A percentile compares a stretch with the other conserved stretches of the same genome.
Evolutionary conservation across 2,329 filamentous ascomycete genomes (phyloP).

Genomic region (Sphaerulina vaccinii): DNA sequence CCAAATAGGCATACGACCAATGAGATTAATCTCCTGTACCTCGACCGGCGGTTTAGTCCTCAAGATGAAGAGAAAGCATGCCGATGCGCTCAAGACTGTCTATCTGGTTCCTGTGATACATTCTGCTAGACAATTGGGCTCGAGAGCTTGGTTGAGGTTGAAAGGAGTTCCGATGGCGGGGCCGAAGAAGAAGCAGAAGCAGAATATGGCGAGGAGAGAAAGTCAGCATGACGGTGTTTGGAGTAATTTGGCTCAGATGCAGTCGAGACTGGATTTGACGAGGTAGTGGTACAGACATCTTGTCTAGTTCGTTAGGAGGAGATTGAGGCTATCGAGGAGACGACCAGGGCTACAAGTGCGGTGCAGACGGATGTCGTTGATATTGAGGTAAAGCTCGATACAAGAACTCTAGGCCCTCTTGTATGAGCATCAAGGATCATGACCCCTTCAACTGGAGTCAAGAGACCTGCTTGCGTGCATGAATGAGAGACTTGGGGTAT

Average conservation of each 20-base stretch:
- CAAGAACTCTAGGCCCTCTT: too few relatives aligned
- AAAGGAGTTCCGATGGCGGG: slow-evolving; percentile 4
- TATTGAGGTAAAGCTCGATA: too few relatives aligned
- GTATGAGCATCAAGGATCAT: too few relatives aligned
- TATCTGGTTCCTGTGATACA: slow-evolving; percentile 6
- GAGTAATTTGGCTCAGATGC: slow-evolving; percentile 5
- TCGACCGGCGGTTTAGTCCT: background rate
- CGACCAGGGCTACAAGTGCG: too few relatives aligned
- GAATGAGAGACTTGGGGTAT: too few relatives aligned
- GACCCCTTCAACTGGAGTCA: too few relatives aligned
- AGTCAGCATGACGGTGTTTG: slow-evolving; percentile 4
- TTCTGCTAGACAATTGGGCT: background rate
- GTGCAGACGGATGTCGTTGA: too few relatives aligned
- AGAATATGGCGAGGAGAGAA: background rate
- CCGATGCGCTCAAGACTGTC: slow-evolving; percentile 5
- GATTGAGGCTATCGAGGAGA: too few relatives aligned
- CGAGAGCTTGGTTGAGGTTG: slow-evolving; percentile 5
- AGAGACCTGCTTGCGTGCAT: too few relatives aligned
- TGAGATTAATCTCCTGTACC: background rate
- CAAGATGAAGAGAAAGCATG: slow-evolving; percentile 9
- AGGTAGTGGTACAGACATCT: background rate
- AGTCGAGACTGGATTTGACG: slow-evolving; percentile 11
- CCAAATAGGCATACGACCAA: background rate
- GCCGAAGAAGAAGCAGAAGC: background rate
- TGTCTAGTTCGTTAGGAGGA: too few relatives aligned